Evolutionary conservation across 805 yeast species (phyloP).

Genomic region (Maudiozyma bulderi): DNA sequence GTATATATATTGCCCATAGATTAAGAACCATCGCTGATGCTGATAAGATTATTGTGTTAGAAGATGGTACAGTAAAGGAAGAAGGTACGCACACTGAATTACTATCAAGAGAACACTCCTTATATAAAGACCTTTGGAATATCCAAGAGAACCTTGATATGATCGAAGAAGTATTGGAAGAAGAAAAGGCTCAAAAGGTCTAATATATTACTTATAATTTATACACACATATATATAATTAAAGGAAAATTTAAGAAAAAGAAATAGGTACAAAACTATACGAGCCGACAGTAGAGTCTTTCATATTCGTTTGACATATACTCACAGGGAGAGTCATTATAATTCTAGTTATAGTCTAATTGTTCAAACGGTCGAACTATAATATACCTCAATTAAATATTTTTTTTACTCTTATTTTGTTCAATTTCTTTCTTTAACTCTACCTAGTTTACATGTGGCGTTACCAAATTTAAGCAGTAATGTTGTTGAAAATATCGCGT

Average conservation of each 20-base stretch:
- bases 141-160: conserved; percentile 75
- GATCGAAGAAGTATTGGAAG: conserved; percentile 31
- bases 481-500: too few relatives aligned
- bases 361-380: too few relatives aligned
- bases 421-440: too few relatives aligned
- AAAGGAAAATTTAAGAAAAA: neutral
- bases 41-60: conserved; percentile 83
- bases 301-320: too few relatives aligned
- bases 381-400: too few relatives aligned
- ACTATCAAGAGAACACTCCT: conserved; percentile 42
- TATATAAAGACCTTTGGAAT: conserved; percentile 79
- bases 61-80: conserved; percentile 71
- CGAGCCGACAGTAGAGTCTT: too few relatives aligned
- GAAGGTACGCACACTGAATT: conserved; percentile 75
- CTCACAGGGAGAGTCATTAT: too few relatives aligned
- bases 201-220: neutral
- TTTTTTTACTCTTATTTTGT: too few relatives aligned
- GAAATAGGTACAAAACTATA: neutral
- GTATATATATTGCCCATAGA: conserved; percentile 88
- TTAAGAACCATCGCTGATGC: conserved; percentile 89
- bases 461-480: too few relatives aligned
- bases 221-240: neutral
- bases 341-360: too few relatives aligned
- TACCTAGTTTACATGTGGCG: too few relatives aligned
- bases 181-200: conserved; percentile 1